These are phyloP conservation scores for Thyridium curvatum DNA, from an alignment of 2,329 filamentous ascomycete genomes.

Conservation along the genomic window DNA sequence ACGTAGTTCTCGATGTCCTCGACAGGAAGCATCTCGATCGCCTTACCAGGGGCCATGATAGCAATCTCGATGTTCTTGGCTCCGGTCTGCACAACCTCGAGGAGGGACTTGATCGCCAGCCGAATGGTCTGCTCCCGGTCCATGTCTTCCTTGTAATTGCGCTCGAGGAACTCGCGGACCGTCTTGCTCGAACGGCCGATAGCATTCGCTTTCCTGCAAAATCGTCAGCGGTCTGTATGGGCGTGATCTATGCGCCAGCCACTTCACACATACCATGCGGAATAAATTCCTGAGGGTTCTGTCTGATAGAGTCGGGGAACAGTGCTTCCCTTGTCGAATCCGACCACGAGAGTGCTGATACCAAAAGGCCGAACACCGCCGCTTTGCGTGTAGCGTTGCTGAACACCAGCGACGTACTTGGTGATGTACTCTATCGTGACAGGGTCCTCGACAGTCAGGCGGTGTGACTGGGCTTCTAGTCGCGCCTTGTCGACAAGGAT, in stretches of 20 bases:
- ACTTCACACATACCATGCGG: slow-evolving; percentile 69
- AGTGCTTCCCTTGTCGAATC: slow-evolving; percentile 92
- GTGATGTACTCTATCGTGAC: slow-evolving; percentile 99
- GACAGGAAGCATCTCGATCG: slow-evolving; percentile 86
- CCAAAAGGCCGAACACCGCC: slow-evolving; percentile 98
- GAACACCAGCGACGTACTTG: slow-evolving; percentile 95
- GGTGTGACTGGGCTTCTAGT: slow-evolving; percentile 94
- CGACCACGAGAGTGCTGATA: slow-evolving; percentile 95
- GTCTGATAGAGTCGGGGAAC: slow-evolving; percentile 93
- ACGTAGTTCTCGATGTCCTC: slow-evolving; percentile 97
- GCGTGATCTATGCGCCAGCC: too few relatives aligned
- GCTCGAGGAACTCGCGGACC: slow-evolving; percentile 94
- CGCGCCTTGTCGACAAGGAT: slow-evolving; percentile 98
- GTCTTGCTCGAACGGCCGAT: slow-evolving; percentile 99
- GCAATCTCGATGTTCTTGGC: slow-evolving; percentile 99
- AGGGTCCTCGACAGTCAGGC: slow-evolving; percentile 93
- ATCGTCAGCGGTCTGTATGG: slow-evolving; percentile 4
- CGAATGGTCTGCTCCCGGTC: slow-evolving; percentile 93
- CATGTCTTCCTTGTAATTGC: slow-evolving; percentile 98
- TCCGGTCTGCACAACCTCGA: slow-evolving; percentile 97
- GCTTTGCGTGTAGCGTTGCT: slow-evolving; percentile 98
- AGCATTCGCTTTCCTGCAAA: slow-evolving; percentile 92
- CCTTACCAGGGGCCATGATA: slow-evolving; percentile 89
- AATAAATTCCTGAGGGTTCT: slow-evolving; percentile 99
- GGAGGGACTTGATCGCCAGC: slow-evolving; percentile 92